phyloP scores from a whole-genome alignment of 1,284 basidiomycete genomes.

The Microbotryomycetes sp. region DNA sequence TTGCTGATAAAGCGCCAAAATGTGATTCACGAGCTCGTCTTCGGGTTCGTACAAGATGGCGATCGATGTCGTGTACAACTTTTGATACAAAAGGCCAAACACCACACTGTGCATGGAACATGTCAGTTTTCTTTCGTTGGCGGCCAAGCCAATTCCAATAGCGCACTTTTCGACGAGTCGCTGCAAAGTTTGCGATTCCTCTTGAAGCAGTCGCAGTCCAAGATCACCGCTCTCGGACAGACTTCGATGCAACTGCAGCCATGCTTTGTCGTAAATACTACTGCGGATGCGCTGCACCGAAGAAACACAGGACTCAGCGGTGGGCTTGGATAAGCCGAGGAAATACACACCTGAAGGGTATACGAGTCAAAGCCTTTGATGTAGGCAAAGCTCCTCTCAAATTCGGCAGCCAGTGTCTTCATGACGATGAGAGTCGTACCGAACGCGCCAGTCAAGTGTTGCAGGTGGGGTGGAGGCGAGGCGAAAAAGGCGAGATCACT shows the following conservation, averaged over 20 bases:
- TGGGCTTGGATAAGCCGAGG: background rate
- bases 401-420: background rate
- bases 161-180: constrained; percentile 1
- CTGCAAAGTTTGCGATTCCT: background rate
- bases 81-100: constrained; percentile 1
- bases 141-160: background rate
- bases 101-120: background rate
- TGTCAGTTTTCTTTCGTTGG: background rate
- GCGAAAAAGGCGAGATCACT: constrained; percentile 7
- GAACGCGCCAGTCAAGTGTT: background rate
- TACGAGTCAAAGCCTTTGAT: constrained; percentile 4
- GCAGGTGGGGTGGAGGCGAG: background rate
- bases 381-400: constrained; percentile 3
- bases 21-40: background rate
- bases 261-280: constrained; percentile 4
- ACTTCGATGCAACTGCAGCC: background rate
- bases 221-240: background rate
- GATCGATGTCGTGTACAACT: constrained; percentile 3
- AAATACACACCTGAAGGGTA: background rate
- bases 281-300: constrained; percentile 3
- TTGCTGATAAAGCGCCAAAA: background rate
- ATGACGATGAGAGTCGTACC: background rate
- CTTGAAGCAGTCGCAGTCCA: background rate
- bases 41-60: background rate
- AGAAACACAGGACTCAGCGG: background rate